phyloP scores from a whole-genome alignment of 768 basidiomycete species.

The Udeniomyces megalosporus region DNA sequence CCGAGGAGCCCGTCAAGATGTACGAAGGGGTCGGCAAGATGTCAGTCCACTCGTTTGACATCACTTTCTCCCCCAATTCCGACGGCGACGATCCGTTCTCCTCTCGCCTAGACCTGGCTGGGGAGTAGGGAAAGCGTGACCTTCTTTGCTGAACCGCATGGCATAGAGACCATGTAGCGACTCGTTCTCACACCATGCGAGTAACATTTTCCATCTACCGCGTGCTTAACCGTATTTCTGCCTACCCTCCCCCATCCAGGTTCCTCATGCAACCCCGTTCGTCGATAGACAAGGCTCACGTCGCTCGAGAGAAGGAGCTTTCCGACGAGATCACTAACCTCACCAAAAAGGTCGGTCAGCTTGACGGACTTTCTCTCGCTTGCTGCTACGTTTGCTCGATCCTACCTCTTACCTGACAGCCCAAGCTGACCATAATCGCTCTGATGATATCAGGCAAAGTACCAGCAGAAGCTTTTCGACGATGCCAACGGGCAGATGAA shows the following conservation, averaged over 20 bases:
- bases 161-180: background rate
- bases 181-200: background rate
- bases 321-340: constrained; percentile 65
- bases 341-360: constrained; percentile 88
- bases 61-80: background rate
- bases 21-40: constrained; percentile 96
- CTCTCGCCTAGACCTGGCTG: too few relatives aligned
- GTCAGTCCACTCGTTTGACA: constrained; percentile 35
- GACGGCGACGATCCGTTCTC: background rate
- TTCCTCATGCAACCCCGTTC: constrained; percentile 74
- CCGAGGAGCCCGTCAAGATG: constrained; percentile 48
- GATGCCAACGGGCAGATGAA: constrained; percentile 93
- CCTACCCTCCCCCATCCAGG: constrained; percentile 36
- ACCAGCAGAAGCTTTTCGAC: constrained; percentile 94
- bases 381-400: background rate
- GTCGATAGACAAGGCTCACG: constrained; percentile 60
- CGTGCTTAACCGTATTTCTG: background rate
- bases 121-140: too few relatives aligned
- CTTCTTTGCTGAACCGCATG: background rate
- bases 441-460: constrained; percentile 57
- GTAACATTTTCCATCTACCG: constrained; percentile 5
- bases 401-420: too few relatives aligned
- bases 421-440: too few relatives aligned
- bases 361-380: background rate
- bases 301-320: constrained; percentile 61